Evolutionary conservation across 2,329 filamentous ascomycete genomes (phyloP).

Genomic region (Myriosclerotinia scirpicola): DNA sequence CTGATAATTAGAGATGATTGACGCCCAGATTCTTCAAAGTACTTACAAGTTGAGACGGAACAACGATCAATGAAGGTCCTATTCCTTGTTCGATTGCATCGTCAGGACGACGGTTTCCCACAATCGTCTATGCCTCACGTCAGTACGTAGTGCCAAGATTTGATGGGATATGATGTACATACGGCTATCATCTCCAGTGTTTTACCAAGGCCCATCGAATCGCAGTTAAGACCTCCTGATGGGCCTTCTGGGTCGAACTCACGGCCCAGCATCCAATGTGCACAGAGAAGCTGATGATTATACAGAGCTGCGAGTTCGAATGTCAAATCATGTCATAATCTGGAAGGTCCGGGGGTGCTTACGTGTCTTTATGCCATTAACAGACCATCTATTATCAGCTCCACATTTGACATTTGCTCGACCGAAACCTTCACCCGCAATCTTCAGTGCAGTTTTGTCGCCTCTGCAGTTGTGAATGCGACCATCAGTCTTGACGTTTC

Average conservation of each 20-base stretch:
- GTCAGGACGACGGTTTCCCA: constrained; percentile 10
- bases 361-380: constrained; percentile 6
- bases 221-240: constrained; percentile 10
- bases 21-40: not conserved
- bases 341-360: not conserved
- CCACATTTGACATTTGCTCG: not conserved
- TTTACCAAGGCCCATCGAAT: constrained; percentile 15
- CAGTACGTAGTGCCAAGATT: not conserved
- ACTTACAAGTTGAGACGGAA: constrained; percentile 7
- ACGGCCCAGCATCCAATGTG: constrained; percentile 9
- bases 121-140: not conserved
- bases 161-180: not conserved
- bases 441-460: constrained; percentile 11
- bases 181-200: constrained; percentile 6
- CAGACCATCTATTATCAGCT: not conserved
- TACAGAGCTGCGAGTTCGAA: not conserved
- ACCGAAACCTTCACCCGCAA: constrained; percentile 15
- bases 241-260: constrained; percentile 4
- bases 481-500: constrained; percentile 6
- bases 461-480: constrained; percentile 5
- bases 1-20: not conserved
- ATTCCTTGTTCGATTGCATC: not conserved
- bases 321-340: not conserved
- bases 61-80: constrained; percentile 5
- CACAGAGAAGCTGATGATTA: constrained; percentile 2